These are phyloP conservation scores for Thuja plicata DNA, from an alignment of 83 land plant species.

Conservation along the genomic window DNA sequence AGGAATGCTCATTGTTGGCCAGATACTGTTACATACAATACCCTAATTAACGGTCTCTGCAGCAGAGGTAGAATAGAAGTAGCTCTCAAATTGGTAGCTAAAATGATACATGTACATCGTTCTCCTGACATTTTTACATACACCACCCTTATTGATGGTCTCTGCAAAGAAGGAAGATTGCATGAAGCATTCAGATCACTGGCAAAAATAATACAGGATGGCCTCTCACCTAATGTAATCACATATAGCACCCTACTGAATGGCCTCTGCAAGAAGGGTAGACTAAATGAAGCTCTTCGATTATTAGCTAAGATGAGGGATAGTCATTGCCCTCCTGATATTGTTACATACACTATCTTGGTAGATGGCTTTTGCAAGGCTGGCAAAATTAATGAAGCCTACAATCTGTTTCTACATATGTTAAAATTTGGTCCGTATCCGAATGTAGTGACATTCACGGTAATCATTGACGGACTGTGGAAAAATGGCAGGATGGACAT, in stretches of 20 bases:
- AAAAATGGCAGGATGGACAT: conserved; percentile 27
- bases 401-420: conserved; percentile 1
- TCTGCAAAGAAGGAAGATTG: neutral
- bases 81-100: conserved; percentile 40
- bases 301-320: conserved; percentile 18
- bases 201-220: conserved; percentile 56
- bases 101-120: neutral
- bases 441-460: conserved; percentile 47
- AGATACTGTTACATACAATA: conserved; percentile 51
- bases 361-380: conserved; percentile 13
- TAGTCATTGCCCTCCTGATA: conserved; percentile 39
- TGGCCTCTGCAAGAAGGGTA: conserved; percentile 26
- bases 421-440: conserved; percentile 24
- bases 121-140: neutral
- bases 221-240: conserved; percentile 37
- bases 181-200: conserved; percentile 24
- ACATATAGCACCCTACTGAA: conserved; percentile 43
- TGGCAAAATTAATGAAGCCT: neutral
- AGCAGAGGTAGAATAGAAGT: conserved; percentile 65
- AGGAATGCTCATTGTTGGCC: neutral
- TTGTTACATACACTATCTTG: conserved; percentile 35
- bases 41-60: conserved; percentile 75
- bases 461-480: conserved; percentile 36
- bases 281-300: neutral
- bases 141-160: neutral